Evolutionary conservation across 2,329 filamentous ascomycete genomes (phyloP).

Genomic region (Endothia cerciana): DNA sequence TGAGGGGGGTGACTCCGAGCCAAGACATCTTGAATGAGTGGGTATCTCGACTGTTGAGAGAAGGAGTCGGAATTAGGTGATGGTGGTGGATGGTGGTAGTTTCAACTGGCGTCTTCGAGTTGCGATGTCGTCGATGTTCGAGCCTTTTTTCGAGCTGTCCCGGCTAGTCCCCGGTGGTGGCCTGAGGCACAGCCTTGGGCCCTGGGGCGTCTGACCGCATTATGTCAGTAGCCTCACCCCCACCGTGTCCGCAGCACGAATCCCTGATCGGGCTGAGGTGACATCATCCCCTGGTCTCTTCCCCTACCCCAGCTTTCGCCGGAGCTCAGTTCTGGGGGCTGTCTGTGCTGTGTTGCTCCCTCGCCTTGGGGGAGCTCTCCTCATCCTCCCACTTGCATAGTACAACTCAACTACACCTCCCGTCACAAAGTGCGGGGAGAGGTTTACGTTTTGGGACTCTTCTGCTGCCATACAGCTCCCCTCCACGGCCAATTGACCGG

Average conservation of each 20-base stretch:
- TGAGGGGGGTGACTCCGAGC: slow-evolving; percentile 67
- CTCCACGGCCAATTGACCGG: slow-evolving; percentile 13
- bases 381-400: neutral
- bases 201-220: neutral
- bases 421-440: slow-evolving; percentile 27
- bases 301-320: slow-evolving; percentile 27
- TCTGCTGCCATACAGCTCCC: slow-evolving; percentile 1
- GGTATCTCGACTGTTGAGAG: slow-evolving; percentile 41
- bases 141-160: slow-evolving; percentile 38
- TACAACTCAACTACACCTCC: neutral
- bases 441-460: slow-evolving; percentile 11
- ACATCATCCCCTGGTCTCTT: slow-evolving; percentile 20
- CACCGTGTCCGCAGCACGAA: neutral
- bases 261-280: slow-evolving; percentile 4
- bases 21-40: slow-evolving; percentile 69
- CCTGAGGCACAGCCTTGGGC: slow-evolving; percentile 26
- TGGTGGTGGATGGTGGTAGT: slow-evolving; percentile 38
- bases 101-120: slow-evolving; percentile 29
- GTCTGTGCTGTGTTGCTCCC: neutral
- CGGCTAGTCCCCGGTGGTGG: slow-evolving; percentile 20
- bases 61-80: slow-evolving; percentile 39
- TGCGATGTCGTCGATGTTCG: slow-evolving; percentile 30
- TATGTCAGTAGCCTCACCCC: slow-evolving; percentile 24
- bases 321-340: slow-evolving; percentile 10
- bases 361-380: slow-evolving; percentile 8